Percentiles rank a stretch among this genome's conserved stretches.
These are phyloP conservation scores for Cryoendolithus antarcticus DNA, from an alignment of 2,329 filamentous ascomycete genomes.

Conservation along the genomic window DNA sequence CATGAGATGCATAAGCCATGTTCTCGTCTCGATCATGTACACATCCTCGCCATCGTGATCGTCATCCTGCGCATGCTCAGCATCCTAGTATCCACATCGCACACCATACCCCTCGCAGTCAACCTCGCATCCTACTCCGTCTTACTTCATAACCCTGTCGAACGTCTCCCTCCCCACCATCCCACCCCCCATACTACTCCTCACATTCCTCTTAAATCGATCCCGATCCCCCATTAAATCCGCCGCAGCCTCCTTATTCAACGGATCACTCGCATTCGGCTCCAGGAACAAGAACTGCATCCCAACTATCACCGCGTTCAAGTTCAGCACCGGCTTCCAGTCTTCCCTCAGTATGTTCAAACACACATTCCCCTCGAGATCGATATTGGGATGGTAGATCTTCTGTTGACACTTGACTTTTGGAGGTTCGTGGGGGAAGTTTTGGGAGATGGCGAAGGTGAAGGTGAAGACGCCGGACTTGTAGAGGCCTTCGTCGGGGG, in stretches of 20 bases:
- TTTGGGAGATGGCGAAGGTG: constrained; percentile 82
- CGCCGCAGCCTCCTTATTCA: constrained; percentile 96
- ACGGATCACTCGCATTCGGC: constrained; percentile 89
- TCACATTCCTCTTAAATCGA: constrained; percentile 82
- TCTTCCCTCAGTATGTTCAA: constrained; percentile 94
- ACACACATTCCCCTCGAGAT: constrained; percentile 94
- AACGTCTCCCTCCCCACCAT: constrained; percentile 40
- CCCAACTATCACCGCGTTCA: constrained; percentile 93
- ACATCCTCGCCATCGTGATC: neutral
- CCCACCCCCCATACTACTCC: constrained; percentile 28
- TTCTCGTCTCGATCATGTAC: constrained; percentile 5
- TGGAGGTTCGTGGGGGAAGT: constrained; percentile 92
- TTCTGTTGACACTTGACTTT: constrained; percentile 96
- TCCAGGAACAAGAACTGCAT: constrained; percentile 95
- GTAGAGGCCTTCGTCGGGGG: constrained; percentile 81
- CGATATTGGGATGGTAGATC: constrained; percentile 99
- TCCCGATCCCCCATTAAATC: constrained; percentile 79
- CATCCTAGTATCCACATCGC: neutral
- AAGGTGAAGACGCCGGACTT: constrained; percentile 80
- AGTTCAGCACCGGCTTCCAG: constrained; percentile 95
- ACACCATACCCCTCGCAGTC: neutral
- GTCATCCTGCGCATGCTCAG: neutral
- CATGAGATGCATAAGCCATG: constrained; percentile 4
- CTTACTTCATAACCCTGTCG: constrained; percentile 39
- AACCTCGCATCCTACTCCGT: neutral